Evolutionary conservation across 2,329 filamentous ascomycete genomes (phyloP).

Genomic region (Microcyclospora pomicola): DNA sequence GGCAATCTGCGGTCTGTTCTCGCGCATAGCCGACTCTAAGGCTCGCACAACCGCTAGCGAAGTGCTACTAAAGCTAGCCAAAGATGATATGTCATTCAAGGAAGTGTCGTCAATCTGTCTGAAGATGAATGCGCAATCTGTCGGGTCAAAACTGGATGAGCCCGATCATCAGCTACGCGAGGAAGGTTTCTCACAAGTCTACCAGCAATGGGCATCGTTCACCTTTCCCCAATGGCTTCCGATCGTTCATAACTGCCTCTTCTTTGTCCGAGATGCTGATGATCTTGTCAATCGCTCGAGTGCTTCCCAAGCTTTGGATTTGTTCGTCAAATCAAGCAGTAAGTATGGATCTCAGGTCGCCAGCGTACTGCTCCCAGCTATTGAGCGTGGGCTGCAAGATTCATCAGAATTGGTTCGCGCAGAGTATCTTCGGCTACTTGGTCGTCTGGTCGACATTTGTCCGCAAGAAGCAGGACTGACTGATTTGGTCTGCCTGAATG

Average conservation of each 20-base stretch:
- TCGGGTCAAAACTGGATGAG: constrained; percentile 54
- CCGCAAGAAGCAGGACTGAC: constrained; percentile 55
- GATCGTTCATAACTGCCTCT: constrained; percentile 77
- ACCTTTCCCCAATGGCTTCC: constrained; percentile 71
- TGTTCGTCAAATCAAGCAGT: constrained; percentile 52
- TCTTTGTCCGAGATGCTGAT: constrained; percentile 70
- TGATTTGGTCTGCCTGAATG: constrained; percentile 60
- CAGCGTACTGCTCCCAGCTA: constrained; percentile 54
- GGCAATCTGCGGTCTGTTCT: constrained; percentile 68
- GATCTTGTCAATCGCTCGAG: constrained; percentile 78
- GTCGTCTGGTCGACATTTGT: constrained; percentile 59
- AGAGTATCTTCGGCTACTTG: constrained; percentile 69
- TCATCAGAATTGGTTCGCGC: constrained; percentile 69
- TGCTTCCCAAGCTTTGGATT: constrained; percentile 65
- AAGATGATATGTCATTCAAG: constrained; percentile 45
- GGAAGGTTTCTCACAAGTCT: constrained; percentile 60
- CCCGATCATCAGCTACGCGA: constrained; percentile 78
- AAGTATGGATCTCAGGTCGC: constrained; percentile 44
- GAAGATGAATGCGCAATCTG: constrained; percentile 67
- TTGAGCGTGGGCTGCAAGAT: constrained; percentile 61
- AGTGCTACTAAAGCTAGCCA: constrained; percentile 59
- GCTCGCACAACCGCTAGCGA: constrained; percentile 63
- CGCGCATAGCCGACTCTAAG: constrained; percentile 71
- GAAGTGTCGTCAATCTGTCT: constrained; percentile 45
- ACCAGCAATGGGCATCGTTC: constrained; percentile 48